phyloP scores from a whole-genome alignment of 2,329 filamentous ascomycete genomes.

The Neurospora sp. region DNA sequence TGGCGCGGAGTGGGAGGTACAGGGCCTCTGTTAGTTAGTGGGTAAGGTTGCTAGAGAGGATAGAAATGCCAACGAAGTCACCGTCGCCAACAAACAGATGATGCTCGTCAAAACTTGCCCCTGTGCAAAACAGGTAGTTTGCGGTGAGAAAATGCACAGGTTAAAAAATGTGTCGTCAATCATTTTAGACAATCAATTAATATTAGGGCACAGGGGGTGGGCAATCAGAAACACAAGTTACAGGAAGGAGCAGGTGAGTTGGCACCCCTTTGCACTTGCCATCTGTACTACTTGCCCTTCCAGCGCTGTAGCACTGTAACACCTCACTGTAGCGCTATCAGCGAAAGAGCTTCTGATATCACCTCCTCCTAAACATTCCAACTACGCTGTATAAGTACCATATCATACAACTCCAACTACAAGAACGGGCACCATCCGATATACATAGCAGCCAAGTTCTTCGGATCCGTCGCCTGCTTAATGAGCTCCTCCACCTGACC shows the following conservation, averaged over 20 bases:
- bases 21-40: not conserved
- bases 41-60: not conserved
- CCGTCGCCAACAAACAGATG: not conserved
- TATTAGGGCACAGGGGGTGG: not conserved
- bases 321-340: not conserved
- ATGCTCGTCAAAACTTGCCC: not conserved
- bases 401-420: slow-evolving; percentile 19
- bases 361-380: not conserved
- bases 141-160: not conserved
- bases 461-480: slow-evolving; percentile 69
- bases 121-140: not conserved
- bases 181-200: not conserved
- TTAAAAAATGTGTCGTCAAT: not conserved
- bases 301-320: not conserved
- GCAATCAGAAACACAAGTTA: not conserved
- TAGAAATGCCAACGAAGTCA: not conserved
- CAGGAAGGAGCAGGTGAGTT: not conserved
- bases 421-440: slow-evolving; percentile 76
- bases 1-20: not conserved
- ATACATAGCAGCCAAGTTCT: slow-evolving; percentile 85
- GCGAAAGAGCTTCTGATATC: not conserved
- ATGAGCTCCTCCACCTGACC: slow-evolving; percentile 97
- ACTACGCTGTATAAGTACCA: not conserved
- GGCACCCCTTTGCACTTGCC: not conserved
- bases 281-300: not conserved